Base-by-base conservation (phyloP, 208 protist species). In the Trypanosoma cruzi region DNA sequence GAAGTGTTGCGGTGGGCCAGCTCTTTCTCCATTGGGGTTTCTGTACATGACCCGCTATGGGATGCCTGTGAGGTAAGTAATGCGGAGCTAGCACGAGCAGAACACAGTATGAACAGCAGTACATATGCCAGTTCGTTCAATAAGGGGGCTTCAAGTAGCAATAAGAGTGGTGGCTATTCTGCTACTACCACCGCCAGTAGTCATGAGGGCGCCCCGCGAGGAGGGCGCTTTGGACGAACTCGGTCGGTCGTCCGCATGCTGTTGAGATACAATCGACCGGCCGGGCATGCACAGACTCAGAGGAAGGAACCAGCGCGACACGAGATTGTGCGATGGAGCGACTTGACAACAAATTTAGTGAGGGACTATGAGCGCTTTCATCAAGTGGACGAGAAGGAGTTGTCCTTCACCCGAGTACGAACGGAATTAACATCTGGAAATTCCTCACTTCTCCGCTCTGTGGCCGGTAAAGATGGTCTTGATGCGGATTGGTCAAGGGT, bases 261-360 rank as follows among this genome's bases (percentile, higher is more conserved):
- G 20, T 46, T 32, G 18, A 42, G n/a, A 4, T 10, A 31, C 13
- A 28, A 36, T 24, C 8, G 4, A 34, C 29, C 64, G 0, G 40
- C 53, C n/a, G 0, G 2, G 3, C 32, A 36, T 48, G 16, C 24
- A 10, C 13, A 26, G 24, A 20, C 55, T 10, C 26, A 49, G 29
- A 20, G 14, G 29, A 36, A 50, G 37, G 13, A 26, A 32, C 24
- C n/a, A 7, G 29, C 63, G 52, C 55, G 22, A 18, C 31, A 81
- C 22, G 62, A 75, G 52, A 55, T 93, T 8, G 79, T 95, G 22
- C 86, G 86, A 64, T 95, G 89, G 89, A 90, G 80, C 63, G 89
- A 92, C 74, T 64, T 95, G 24, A 85, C 80, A 37, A 91, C 82
- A 72, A 95, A 95, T 74, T 70, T 95, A 69, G 81, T 95, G 54